Percentiles rank a stretch among this genome's conserved stretches.
Conservation (phyloP, 345 rosid genomes). For the Clarkia xantiana region DNA sequence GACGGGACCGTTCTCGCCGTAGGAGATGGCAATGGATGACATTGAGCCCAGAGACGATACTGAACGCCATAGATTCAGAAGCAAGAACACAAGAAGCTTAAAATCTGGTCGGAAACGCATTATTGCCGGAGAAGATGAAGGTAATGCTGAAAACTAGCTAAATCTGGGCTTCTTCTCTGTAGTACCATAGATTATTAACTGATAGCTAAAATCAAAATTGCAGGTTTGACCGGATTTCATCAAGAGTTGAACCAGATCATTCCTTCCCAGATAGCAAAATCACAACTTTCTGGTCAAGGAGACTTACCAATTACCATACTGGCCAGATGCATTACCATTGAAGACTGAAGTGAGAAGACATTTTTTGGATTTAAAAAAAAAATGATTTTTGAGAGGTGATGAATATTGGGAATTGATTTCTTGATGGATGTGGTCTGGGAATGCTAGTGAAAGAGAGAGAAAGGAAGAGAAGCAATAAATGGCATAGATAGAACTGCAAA, state of each 20-base stretch:
- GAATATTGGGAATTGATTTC: background rate
- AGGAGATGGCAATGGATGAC: slow-evolving; percentile 85
- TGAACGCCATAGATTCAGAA: slow-evolving; percentile 33
- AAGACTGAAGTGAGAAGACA: too few species aligned
- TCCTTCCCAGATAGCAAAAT: too few species aligned
- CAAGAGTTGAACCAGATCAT: too few species aligned
- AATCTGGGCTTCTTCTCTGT: too few species aligned
- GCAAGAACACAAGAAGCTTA: slow-evolving; percentile 24
- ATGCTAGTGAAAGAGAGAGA: slow-evolving; percentile 3
- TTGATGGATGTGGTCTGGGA: slow-evolving; percentile 4
- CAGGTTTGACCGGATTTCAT: too few species aligned
- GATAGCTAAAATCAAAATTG: too few species aligned
- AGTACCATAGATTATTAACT: too few species aligned
- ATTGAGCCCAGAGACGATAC: slow-evolving; percentile 78
- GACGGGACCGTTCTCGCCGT: slow-evolving; percentile 87
- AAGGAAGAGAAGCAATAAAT: slow-evolving; percentile 24
- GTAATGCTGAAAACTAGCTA: background rate
- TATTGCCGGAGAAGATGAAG: slow-evolving; percentile 8
- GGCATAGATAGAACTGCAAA: slow-evolving; percentile 26
- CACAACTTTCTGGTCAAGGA: too few species aligned
- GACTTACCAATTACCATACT: too few species aligned
- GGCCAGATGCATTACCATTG: too few species aligned
- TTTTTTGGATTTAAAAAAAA: too few species aligned
- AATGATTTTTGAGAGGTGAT: background rate
- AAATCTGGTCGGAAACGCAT: background rate